phyloP scores from a whole-genome alignment of 495 filamentous ascomycete genomes.

The Amphirosellinia nigrospora region DNA sequence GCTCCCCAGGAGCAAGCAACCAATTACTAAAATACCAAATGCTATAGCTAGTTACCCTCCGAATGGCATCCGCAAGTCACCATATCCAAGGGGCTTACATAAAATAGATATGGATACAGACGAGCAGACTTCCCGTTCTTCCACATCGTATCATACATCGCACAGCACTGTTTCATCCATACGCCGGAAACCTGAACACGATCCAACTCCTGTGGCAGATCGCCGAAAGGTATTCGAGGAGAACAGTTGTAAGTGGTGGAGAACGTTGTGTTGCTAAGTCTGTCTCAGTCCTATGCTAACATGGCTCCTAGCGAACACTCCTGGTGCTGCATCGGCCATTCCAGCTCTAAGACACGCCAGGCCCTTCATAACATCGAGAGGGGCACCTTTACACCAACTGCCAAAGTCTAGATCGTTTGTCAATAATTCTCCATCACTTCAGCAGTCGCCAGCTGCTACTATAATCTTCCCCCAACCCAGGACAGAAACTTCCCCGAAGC shows the following conservation, averaged over 20 bases:
- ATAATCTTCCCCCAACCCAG: slow-evolving; percentile 1
- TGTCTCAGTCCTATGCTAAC: slow-evolving; percentile 19
- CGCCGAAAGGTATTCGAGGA: slow-evolving; percentile 44
- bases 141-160: slow-evolving; percentile 17
- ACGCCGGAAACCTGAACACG: slow-evolving; percentile 30
- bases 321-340: slow-evolving; percentile 18
- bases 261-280: neutral
- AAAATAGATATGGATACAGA: neutral
- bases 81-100: neutral
- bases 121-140: slow-evolving; percentile 2
- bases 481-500: neutral
- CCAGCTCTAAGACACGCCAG: slow-evolving; percentile 15
- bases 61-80: neutral
- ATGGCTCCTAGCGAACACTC: slow-evolving; percentile 29
- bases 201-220: slow-evolving; percentile 39
- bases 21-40: neutral
- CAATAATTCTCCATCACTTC: slow-evolving; percentile 26
- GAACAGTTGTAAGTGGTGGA: slow-evolving; percentile 32
- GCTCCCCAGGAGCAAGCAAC: neutral
- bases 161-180: slow-evolving; percentile 24
- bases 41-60: neutral
- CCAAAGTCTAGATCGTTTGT: slow-evolving; percentile 16
- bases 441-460: slow-evolving; percentile 23
- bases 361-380: neutral
- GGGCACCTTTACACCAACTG: slow-evolving; percentile 14